Evolutionary conservation across 2,329 filamentous ascomycete genomes (phyloP), one percentile per base, ranked within the genome.

Genomic region (Exophiala aquamarina): DNA sequence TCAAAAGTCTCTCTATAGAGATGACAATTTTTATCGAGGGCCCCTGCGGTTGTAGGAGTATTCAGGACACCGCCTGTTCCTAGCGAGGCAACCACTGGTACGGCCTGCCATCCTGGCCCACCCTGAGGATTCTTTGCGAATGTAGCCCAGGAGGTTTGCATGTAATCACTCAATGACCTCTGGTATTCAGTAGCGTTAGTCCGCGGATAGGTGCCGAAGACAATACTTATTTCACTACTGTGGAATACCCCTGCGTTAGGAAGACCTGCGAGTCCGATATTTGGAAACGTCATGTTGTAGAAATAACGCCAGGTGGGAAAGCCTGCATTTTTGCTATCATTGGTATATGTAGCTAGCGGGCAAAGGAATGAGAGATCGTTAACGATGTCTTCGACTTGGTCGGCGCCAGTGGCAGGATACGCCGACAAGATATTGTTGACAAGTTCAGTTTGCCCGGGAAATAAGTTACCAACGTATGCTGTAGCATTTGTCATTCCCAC

Each of bases 191-290:
- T 47, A 20, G 28, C 26, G 19, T 47, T 52, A 38, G 3, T 35
- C 29, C 37, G 60, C 44, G 11, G 52, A 41, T 63, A 64, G 2
- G 61, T 63, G 9, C 61, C 59, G 40, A 60, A 62, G 9, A 60
- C 48, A n/a, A 55, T 47, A 3, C 57, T 57, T 14, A 68, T 60
- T 34, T 69, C 66, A 3, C 55, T 52, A 9, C 45, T 51, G 37
- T 69, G 66, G 33, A 61, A 69, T 1, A 60, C 63, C 3, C 63
- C 62, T 14, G 39, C 38, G 11, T 37, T 9, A 20, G 35, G 35
- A 4, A 52, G 51, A 5, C 33, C 31, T 29, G 53, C 47, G 10
- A 40, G 42, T 34, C 56, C 34, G 5, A 48, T 50, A 20, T 62
- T 60, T 2, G 60, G 55, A 31, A 63, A 64, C 5, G 50, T 55